Conservation (phyloP, 176 grass and related monocot species). For the Echinochloa phyllopogon region DNA sequence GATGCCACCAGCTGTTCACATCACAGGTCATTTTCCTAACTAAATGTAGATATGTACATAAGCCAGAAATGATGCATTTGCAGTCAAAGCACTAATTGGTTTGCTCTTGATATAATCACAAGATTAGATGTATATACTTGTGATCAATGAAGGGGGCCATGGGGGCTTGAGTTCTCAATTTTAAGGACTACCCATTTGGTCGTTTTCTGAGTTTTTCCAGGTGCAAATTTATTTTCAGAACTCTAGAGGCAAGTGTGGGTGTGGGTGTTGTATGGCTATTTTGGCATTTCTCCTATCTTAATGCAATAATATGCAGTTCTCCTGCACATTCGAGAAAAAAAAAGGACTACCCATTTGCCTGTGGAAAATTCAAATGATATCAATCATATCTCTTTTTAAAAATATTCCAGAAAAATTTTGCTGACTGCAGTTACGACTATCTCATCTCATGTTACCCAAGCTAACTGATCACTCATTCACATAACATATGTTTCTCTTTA, state of each 20-base stretch:
- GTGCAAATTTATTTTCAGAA: too few species aligned
- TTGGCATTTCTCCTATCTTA: too few species aligned
- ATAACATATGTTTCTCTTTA: conserved; percentile 8
- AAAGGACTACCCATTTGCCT: background rate
- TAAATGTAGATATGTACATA: background rate
- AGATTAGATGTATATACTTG: conserved; percentile 6
- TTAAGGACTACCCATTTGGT: background rate
- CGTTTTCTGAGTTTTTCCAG: too few species aligned
- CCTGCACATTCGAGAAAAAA: too few species aligned
- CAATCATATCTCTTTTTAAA: background rate
- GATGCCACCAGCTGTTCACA: background rate
- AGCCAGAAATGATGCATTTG: background rate
- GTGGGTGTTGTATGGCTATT: too few species aligned
- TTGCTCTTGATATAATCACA: background rate
- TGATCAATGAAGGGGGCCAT: background rate
- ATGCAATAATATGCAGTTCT: too few species aligned
- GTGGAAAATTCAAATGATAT: conserved; percentile 13
- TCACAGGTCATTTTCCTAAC: conserved; percentile 3
- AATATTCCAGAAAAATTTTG: background rate
- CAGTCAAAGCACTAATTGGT: background rate
- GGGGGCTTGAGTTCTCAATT: background rate
- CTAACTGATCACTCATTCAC: background rate
- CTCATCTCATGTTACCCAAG: background rate
- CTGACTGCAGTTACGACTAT: background rate
- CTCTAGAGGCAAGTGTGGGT: too few species aligned